Base-by-base conservation (phyloP, 805 yeast species). In the Pichia membranifaciens region DNA sequence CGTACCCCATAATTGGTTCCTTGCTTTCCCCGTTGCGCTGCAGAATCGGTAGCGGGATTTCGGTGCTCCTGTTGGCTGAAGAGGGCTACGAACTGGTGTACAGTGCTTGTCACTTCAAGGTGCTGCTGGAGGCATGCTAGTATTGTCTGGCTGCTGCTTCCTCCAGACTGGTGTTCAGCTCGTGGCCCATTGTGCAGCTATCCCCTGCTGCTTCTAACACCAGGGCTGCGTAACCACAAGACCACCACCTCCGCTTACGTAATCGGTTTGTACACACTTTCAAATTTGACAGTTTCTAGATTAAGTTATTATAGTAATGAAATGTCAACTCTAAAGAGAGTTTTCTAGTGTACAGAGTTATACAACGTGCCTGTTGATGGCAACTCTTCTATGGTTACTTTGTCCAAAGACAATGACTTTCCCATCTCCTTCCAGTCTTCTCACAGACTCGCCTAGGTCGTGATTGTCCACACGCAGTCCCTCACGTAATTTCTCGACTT, bases 381-480 rank as follows among this genome's bases (percentile, higher is more conserved):
- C 54, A 34, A 87, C 74, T 20, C 79, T 75, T 62, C 90, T 75
- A 58, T 86, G 73, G 49, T 76, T 78, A 44, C 87, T 84, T 49
- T 83, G 88, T 16, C 95, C 96, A 33, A 78, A 69, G 37, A 85
- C 80, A 8, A 75, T 72, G 23, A 88, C 65, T 58, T 77, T 78
- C 47, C 84, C 86, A 58, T 87, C 96, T 48, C 78, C 82, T 50
- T 76, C 84, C 54, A 88, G 70, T 49, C 86, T 70, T 49, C 81
- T 73, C 51, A 88, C 62, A 2, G 79, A 82, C 39, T 83, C 90
- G 38, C 80, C 73, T 47, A 88, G 71, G 48, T 87, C 96, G 42
- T 71, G 57, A 58, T 83, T 79, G 56, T 87, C 96, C 5, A 87
- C 81, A 44, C 49, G 78, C 74, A 41, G 74, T 74, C 10, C 79